Evolutionary conservation across 2,329 filamentous ascomycete species (phyloP).

Genomic region (Celoporthe dispersa): DNA sequence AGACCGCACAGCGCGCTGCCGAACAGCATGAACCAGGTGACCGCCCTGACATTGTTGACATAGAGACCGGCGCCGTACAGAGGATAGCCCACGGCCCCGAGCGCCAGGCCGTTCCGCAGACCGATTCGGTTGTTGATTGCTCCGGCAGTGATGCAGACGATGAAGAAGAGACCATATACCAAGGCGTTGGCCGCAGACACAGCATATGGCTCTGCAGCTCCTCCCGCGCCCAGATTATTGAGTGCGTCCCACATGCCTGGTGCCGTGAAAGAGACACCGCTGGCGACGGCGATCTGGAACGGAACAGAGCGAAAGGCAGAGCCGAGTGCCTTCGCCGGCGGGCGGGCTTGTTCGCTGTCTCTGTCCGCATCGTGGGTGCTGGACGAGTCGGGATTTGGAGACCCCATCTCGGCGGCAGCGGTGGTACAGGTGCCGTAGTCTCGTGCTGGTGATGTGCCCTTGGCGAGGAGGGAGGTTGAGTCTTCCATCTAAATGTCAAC

Average conservation of each 20-base stretch:
- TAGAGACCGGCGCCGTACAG: constrained; percentile 54
- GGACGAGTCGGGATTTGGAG: neutral
- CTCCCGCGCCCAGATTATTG: constrained; percentile 57
- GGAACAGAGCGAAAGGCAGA: constrained; percentile 27
- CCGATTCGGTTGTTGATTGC: constrained; percentile 55
- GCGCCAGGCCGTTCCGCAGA: constrained; percentile 48
- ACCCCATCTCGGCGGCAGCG: neutral
- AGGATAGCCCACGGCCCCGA: constrained; percentile 53
- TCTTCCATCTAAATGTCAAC: neutral
- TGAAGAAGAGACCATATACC: constrained; percentile 50
- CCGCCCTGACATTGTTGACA: constrained; percentile 54
- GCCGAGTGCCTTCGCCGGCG: neutral
- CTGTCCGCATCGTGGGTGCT: neutral
- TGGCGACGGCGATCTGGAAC: constrained; percentile 26
- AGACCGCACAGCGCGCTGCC: constrained; percentile 53
- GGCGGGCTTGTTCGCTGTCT: constrained; percentile 21
- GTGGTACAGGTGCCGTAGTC: neutral
- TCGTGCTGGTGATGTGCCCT: neutral
- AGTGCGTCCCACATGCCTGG: constrained; percentile 61
- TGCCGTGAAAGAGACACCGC: constrained; percentile 55
- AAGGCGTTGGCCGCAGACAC: constrained; percentile 58
- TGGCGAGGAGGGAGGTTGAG: neutral
- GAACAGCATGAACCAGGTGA: constrained; percentile 55
- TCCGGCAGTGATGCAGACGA: constrained; percentile 53
- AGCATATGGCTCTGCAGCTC: constrained; percentile 54